These are phyloP conservation scores for Trypanosoma boissoni DNA, from an alignment of 208 protist genomes.

Conservation along the genomic window DNA sequence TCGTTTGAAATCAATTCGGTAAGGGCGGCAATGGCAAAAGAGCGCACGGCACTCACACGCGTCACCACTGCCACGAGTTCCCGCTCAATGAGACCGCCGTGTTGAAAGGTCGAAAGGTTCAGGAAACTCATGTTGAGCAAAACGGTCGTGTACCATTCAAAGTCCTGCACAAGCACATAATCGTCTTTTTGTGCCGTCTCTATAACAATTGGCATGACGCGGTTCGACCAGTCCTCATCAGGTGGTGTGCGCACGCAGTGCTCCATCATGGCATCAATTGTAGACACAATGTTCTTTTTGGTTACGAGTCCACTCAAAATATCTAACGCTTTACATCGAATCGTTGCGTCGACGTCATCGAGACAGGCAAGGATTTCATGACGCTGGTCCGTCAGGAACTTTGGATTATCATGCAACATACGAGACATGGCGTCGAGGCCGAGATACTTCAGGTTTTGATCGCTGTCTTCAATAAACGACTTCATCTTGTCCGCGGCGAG, in stretches of 20 bases:
- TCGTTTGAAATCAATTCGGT: slow-evolving; percentile 44
- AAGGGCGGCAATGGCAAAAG: slow-evolving; percentile 66
- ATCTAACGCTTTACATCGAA: slow-evolving; percentile 93
- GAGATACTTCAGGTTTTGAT: slow-evolving; percentile 99
- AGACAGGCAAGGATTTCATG: slow-evolving; percentile 93
- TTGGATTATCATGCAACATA: slow-evolving; percentile 91
- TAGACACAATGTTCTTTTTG: slow-evolving; percentile 88
- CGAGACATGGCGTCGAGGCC: slow-evolving; percentile 94
- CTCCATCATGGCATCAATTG: slow-evolving; percentile 75
- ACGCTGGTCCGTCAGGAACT: slow-evolving; percentile 89
- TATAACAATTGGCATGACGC: slow-evolving; percentile 89
- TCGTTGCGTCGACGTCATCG: slow-evolving; percentile 95
- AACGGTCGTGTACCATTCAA: slow-evolving; percentile 97
- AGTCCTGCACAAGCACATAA: slow-evolving; percentile 92
- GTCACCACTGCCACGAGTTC: slow-evolving; percentile 94
- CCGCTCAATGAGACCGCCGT: slow-evolving; percentile 84
- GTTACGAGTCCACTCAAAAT: slow-evolving; percentile 91
- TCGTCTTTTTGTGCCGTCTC: slow-evolving; percentile 76
- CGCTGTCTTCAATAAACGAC: slow-evolving; percentile 94
- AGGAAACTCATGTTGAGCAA: slow-evolving; percentile 88
- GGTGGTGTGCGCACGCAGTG: slow-evolving; percentile 46
- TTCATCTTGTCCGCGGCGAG: slow-evolving; percentile 94
- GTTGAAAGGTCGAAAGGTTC: slow-evolving; percentile 47
- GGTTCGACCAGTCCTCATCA: slow-evolving; percentile 92
- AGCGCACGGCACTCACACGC: slow-evolving; percentile 90